Evolutionary conservation across 345 rosid genomes (phyloP).

Genomic region (Populus tremula): DNA sequence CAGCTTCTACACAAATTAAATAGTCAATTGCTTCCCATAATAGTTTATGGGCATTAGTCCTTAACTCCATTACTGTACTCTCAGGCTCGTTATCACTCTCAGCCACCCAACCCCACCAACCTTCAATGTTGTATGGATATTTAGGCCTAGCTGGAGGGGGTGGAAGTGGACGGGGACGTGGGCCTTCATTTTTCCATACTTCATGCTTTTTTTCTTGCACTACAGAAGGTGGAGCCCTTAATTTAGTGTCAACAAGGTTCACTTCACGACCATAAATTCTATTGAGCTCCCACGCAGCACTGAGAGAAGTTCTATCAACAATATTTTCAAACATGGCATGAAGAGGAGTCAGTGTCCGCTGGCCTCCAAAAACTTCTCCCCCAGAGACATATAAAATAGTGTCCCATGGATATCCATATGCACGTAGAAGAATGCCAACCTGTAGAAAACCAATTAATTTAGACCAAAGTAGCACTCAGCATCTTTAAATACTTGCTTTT

Average conservation of each 20-base stretch:
- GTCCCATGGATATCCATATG: slow-evolving; percentile 89
- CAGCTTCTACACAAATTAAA: slow-evolving; percentile 78
- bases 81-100: slow-evolving; percentile 99
- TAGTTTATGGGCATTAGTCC: slow-evolving; percentile 92
- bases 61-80: slow-evolving; percentile 87
- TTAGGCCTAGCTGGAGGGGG: slow-evolving; percentile 94
- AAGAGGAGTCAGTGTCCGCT: slow-evolving; percentile 77
- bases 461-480: background rate
- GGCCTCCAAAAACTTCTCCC: slow-evolving; percentile 97
- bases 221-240: slow-evolving; percentile 45
- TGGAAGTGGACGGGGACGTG: slow-evolving; percentile 94
- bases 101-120: slow-evolving; percentile 99
- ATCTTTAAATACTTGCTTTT: background rate
- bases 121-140: slow-evolving; percentile 80
- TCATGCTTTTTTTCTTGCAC: slow-evolving; percentile 55
- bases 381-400: slow-evolving; percentile 82
- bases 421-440: slow-evolving; percentile 95
- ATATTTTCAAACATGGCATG: slow-evolving; percentile 91
- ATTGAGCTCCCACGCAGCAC: slow-evolving; percentile 81
- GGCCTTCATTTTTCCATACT: slow-evolving; percentile 62
- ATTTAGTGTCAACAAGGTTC: slow-evolving; percentile 43
- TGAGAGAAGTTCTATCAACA: slow-evolving; percentile 84
- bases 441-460: slow-evolving; percentile 26
- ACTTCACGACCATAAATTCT: slow-evolving; percentile 85
- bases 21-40: slow-evolving; percentile 98